phyloP scores from a whole-genome alignment of 2,329 filamentous ascomycete species.

The Neopestalotiopsis clavispora region DNA sequence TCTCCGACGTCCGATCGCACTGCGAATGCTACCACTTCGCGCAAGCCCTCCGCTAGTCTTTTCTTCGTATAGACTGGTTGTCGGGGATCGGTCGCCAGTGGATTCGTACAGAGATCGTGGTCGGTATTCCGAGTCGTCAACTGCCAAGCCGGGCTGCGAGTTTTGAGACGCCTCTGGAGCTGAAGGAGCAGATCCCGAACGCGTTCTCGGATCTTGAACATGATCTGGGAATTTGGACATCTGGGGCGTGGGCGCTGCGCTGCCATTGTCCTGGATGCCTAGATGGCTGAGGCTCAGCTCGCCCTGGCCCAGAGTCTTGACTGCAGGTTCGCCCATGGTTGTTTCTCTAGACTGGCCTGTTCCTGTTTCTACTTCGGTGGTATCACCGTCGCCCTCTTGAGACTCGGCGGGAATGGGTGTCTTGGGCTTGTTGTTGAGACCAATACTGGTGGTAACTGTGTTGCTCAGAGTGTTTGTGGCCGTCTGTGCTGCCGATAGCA shows the following conservation, averaged over 20 bases:
- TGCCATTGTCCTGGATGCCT: constrained; percentile 71
- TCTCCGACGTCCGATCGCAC: constrained; percentile 64
- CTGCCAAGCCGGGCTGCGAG: constrained; percentile 38
- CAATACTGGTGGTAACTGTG: constrained; percentile 71
- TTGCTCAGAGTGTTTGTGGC: constrained; percentile 78
- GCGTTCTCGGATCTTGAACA: constrained; percentile 46
- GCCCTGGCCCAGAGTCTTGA: constrained; percentile 87
- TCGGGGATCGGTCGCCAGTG: constrained; percentile 66
- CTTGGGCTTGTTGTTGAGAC: constrained; percentile 53
- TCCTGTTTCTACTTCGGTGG: constrained; percentile 50
- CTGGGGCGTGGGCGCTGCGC: constrained; percentile 59
- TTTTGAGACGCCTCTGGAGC: constrained; percentile 39
- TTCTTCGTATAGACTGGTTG: constrained; percentile 69
- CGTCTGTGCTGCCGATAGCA: constrained; percentile 92
- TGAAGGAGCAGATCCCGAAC: constrained; percentile 65
- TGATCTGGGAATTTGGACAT: constrained; percentile 58
- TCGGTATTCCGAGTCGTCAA: constrained; percentile 43
- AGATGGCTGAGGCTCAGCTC: constrained; percentile 89
- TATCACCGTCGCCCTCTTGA: constrained; percentile 38
- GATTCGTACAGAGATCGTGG: constrained; percentile 59
- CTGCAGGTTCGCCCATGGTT: constrained; percentile 67
- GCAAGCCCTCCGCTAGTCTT: constrained; percentile 56
- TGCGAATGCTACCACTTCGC: constrained; percentile 71
- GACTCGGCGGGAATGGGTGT: constrained; percentile 38
- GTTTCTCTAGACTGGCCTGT: constrained; percentile 44